Evolutionary conservation across 1,284 basidiomycete genomes (phyloP).

Genomic region (Heimioporus retisporus): DNA sequence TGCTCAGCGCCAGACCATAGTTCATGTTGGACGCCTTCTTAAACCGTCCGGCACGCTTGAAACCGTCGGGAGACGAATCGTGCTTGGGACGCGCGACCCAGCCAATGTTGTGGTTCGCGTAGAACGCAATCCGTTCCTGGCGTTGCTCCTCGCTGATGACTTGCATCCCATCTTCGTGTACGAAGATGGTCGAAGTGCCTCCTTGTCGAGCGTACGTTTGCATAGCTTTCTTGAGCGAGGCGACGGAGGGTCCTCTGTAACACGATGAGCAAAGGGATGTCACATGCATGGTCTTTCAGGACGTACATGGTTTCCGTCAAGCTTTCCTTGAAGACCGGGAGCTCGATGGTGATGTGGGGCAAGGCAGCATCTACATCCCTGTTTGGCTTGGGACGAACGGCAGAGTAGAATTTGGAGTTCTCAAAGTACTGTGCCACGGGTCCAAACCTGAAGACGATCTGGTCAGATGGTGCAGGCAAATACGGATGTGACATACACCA

Average conservation of each 20-base stretch:
- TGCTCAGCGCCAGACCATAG: slow-evolving; percentile 78
- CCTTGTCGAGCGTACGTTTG: slow-evolving; percentile 88
- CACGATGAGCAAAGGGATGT: not conserved
- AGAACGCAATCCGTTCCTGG: slow-evolving; percentile 64
- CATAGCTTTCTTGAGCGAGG: slow-evolving; percentile 88
- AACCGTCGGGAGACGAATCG: slow-evolving; percentile 64
- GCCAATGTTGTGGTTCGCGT: slow-evolving; percentile 84
- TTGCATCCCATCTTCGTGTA: slow-evolving; percentile 86
- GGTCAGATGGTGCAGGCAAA: not conserved
- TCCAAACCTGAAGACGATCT: slow-evolving; percentile 59
- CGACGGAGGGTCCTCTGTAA: slow-evolving; percentile 75
- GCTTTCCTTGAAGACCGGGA: slow-evolving; percentile 87
- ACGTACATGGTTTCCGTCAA: slow-evolving; percentile 75
- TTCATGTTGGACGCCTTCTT: slow-evolving; percentile 96
- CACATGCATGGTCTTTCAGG: not conserved
- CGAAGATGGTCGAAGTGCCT: slow-evolving; percentile 78
- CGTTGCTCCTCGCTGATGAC: slow-evolving; percentile 69
- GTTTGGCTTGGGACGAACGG: slow-evolving; percentile 64
- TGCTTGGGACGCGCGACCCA: slow-evolving; percentile 87
- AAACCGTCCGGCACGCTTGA: slow-evolving; percentile 88
- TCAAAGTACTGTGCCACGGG: slow-evolving; percentile 83
- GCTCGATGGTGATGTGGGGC: slow-evolving; percentile 81
- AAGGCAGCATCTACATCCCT: slow-evolving; percentile 67
- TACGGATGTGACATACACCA: slow-evolving; percentile 34
- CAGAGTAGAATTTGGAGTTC: slow-evolving; percentile 80